A percentile compares a stretch with the other conserved stretches of the same genome.
Evolutionary conservation across 2,329 filamentous ascomycete genomes (phyloP).

Genomic region (Aspergillus felis): DNA sequence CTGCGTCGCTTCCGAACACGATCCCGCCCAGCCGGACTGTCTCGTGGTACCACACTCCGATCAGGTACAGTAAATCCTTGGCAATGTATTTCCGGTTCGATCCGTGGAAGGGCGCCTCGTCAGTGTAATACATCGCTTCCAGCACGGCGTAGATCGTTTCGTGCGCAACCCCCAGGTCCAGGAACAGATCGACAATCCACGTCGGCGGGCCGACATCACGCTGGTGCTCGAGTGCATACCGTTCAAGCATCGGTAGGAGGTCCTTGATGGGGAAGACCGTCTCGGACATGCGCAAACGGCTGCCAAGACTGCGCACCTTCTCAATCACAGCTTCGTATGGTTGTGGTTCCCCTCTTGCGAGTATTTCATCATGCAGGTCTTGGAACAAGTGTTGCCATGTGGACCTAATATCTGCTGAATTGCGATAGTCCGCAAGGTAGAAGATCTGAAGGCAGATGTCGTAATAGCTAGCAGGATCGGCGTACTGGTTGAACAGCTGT

Average conservation of each 20-base stretch:
- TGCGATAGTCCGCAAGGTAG: conserved; percentile 85
- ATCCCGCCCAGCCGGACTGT: conserved; percentile 52
- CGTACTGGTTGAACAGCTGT: conserved; percentile 88
- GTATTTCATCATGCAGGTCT: conserved; percentile 59
- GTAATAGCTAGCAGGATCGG: conserved; percentile 87
- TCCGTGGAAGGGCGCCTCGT: conserved; percentile 62
- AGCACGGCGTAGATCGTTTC: conserved; percentile 61
- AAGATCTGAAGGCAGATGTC: conserved; percentile 92
- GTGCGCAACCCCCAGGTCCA: conserved; percentile 58
- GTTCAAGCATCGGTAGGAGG: conserved; percentile 54
- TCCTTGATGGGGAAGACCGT: conserved; percentile 52
- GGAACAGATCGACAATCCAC: conserved; percentile 64
- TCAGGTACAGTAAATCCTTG: conserved; percentile 59
- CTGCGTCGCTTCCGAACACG: conserved; percentile 59
- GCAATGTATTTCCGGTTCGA: conserved; percentile 55
- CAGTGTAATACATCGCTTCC: conserved; percentile 64
- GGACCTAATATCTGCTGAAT: conserved; percentile 73
- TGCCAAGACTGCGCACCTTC: conserved; percentile 55
- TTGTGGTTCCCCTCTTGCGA: conserved; percentile 37
- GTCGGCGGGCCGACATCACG: conserved; percentile 45
- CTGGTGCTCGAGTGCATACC: conserved; percentile 50
- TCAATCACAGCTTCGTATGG: conserved; percentile 50
- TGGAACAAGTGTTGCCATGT: conserved; percentile 84
- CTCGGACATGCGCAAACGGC: conserved; percentile 54
- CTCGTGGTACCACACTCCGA: conserved; percentile 58